Conservation (phyloP, 2,329 filamentous ascomycete species). For the Trichocomaceae sp. region DNA sequence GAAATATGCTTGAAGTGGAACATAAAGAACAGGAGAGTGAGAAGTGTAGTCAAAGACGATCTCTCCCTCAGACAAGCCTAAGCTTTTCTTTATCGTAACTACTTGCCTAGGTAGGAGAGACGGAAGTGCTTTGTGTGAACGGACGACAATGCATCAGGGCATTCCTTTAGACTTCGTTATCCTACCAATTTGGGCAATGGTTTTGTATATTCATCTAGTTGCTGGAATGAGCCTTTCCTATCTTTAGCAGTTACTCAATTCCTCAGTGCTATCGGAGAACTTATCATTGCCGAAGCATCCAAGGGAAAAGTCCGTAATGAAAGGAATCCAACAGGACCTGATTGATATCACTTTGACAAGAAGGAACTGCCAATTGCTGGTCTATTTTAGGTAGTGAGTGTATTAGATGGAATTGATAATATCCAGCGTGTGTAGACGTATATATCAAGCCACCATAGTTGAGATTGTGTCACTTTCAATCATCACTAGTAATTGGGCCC, state of each 20-base stretch:
- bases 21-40: not conserved
- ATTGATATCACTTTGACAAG: not conserved
- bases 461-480: no score
- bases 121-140: not conserved
- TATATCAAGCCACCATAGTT: not conserved
- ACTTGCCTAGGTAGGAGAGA: not conserved
- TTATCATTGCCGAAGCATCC: not conserved
- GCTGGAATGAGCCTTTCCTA: not conserved
- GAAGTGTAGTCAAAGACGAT: not conserved
- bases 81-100: not conserved
- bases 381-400: not conserved
- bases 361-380: not conserved
- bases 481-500: not conserved
- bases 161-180: not conserved
- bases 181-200: no score
- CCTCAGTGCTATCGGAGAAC: not conserved
- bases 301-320: not conserved
- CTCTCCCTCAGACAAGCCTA: not conserved
- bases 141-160: not conserved
- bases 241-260: not conserved
- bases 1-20: not conserved
- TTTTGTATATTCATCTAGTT: not conserved
- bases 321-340: not conserved
- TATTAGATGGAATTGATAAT: no score
- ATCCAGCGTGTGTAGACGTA: not conserved